Conservation (phyloP, 176 grass and related monocot genomes). For the Musa acuminata region DNA sequence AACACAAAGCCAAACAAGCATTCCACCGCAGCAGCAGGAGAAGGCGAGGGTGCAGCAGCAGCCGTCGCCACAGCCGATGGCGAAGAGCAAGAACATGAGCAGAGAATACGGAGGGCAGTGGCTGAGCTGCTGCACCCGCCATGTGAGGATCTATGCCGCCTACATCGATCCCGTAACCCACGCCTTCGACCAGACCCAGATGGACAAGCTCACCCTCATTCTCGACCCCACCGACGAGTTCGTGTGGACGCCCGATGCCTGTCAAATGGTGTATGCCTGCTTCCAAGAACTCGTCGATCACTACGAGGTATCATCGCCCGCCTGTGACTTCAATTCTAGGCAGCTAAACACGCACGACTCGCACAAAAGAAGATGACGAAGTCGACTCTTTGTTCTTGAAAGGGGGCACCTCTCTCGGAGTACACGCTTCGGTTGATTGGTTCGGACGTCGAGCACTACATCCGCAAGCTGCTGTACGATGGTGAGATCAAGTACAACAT, state of each 20-base stretch:
- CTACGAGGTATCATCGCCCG: conserved; percentile 47
- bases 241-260: conserved; percentile 62
- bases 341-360: no score
- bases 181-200: conserved; percentile 92
- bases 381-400: neutral
- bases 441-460: conserved; percentile 88
- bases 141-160: conserved; percentile 91
- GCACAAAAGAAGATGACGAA: no score
- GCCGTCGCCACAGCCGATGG: conserved; percentile 54
- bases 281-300: conserved; percentile 94
- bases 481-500: conserved; percentile 95
- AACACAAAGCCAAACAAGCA: neutral
- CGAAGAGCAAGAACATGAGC: conserved; percentile 85
- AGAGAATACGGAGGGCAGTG: conserved; percentile 89
- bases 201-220: conserved; percentile 91
- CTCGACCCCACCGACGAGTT: conserved; percentile 85
- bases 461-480: conserved; percentile 76
- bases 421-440: conserved; percentile 83
- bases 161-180: conserved; percentile 91
- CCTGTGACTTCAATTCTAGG: no score
- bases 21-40: neutral
- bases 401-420: conserved; percentile 73
- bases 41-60: conserved; percentile 25
- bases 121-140: conserved; percentile 80
- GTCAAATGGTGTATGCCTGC: conserved; percentile 75